A percentile compares a stretch with the other conserved stretches of the same genome.
Evolutionary conservation across 768 basidiomycete species (phyloP).

Genomic region (Suillus sp.): DNA sequence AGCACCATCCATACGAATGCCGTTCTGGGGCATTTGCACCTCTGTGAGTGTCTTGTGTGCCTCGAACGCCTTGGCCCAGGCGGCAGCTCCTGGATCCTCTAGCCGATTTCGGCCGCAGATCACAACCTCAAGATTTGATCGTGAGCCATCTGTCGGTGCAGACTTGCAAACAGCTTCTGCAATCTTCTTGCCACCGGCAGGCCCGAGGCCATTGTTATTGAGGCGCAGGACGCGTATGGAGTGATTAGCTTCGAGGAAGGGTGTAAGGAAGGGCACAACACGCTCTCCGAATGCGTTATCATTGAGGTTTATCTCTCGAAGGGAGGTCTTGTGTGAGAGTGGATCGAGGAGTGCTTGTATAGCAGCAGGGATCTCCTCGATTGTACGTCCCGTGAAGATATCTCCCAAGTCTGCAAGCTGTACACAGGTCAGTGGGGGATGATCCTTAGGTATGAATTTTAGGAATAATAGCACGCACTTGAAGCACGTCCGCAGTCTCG

Average conservation of each 20-base stretch:
- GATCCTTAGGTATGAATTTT: conserved; percentile 2
- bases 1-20: conserved; percentile 92
- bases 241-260: conserved; percentile 82
- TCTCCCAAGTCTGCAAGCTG: conserved; percentile 96
- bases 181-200: conserved; percentile 82
- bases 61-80: conserved; percentile 88
- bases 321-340: conserved; percentile 74
- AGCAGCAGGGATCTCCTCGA: conserved; percentile 91
- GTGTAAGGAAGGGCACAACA: conserved; percentile 91
- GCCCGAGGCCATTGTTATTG: conserved; percentile 97
- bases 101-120: conserved; percentile 97
- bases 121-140: conserved; percentile 73
- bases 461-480: conserved; percentile 50
- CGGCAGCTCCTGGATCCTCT: conserved; percentile 82
- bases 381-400: conserved; percentile 96
- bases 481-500: conserved; percentile 62
- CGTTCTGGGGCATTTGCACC: conserved; percentile 96
- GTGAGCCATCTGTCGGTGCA: conserved; percentile 68
- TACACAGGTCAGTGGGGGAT: conserved; percentile 9
- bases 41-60: conserved; percentile 81
- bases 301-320: conserved; percentile 86
- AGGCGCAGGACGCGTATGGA: conserved; percentile 83
- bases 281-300: conserved; percentile 98
- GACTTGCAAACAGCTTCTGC: conserved; percentile 82
- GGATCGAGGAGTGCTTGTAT: conserved; percentile 88